Conservation (phyloP, 495 filamentous ascomycete species). For the Mytilinidion resinicola region DNA sequence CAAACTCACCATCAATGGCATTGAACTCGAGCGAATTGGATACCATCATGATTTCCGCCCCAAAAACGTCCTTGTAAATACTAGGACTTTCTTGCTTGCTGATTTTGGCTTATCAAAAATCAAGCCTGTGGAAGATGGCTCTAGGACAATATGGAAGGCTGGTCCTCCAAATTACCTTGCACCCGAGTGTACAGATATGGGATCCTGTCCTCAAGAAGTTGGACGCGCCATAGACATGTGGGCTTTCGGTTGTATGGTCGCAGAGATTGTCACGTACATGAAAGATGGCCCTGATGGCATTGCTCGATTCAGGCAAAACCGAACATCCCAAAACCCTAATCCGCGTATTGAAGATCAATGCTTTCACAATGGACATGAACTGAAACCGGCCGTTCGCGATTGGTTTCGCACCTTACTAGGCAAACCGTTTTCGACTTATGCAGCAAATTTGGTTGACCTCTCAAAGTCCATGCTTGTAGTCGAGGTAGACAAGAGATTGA, state of each 20-base stretch:
- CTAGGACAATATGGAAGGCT: not conserved
- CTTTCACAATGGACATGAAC: not conserved
- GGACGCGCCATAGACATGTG: not conserved
- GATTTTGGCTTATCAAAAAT: not conserved
- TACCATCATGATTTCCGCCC: not conserved
- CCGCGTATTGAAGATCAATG: not conserved
- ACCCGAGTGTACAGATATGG: not conserved
- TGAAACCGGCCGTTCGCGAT: not conserved
- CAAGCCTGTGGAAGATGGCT: not conserved
- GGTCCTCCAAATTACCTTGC: not conserved
- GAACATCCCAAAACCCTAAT: not conserved
- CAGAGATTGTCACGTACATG: not conserved
- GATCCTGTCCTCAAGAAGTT: not conserved
- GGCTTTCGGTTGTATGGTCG: not conserved
- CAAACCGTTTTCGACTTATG: too few relatives aligned
- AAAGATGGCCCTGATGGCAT: not conserved
- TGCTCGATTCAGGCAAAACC: not conserved
- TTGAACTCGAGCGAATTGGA: not conserved
- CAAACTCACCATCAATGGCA: not conserved
- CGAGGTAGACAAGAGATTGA: too few relatives aligned
- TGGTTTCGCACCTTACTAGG: too few relatives aligned
- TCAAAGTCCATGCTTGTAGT: too few relatives aligned
- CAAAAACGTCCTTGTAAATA: not conserved
- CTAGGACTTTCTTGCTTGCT: not conserved
- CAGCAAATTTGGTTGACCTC: too few relatives aligned